Evolutionary conservation across 805 yeast species (phyloP).

Genomic region (Pichia exigua): DNA sequence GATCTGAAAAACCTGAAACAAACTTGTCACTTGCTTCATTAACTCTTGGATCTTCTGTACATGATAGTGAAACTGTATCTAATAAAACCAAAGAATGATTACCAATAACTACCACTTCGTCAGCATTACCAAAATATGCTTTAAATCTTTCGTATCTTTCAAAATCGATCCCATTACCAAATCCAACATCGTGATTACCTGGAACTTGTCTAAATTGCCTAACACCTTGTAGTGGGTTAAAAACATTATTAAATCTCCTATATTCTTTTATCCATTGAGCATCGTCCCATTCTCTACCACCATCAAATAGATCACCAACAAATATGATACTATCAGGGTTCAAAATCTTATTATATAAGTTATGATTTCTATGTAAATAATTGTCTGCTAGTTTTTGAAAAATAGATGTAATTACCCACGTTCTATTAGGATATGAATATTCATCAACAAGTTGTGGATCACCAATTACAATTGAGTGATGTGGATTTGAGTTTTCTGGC

Average conservation of each 20-base stretch:
- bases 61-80: constrained; percentile 79
- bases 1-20: constrained; percentile 31
- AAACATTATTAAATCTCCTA: constrained; percentile 57
- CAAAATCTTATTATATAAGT: constrained; percentile 53
- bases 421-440: constrained; percentile 74
- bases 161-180: constrained; percentile 61
- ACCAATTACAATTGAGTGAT: constrained; percentile 46
- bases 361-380: constrained; percentile 61
- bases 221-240: constrained; percentile 28
- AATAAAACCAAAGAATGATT: constrained; percentile 71
- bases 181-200: constrained; percentile 97
- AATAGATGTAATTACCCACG: constrained; percentile 36
- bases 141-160: constrained; percentile 55
- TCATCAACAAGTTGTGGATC: constrained; percentile 94
- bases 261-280: constrained; percentile 61
- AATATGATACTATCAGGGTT: constrained; percentile 73
- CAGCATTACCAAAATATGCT: constrained; percentile 66
- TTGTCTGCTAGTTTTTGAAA: constrained; percentile 63
- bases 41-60: constrained; percentile 39
- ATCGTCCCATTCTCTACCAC: constrained; percentile 79
- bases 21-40: constrained; percentile 44
- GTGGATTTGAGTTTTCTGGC: constrained; percentile 27
- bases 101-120: constrained; percentile 43
- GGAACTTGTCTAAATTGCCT: constrained; percentile 48
- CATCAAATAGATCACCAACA: constrained; percentile 90